These are phyloP conservation scores for Lactarius hengduanensis DNA, from an alignment of 768 basidiomycete genomes.

Conservation along the genomic window DNA sequence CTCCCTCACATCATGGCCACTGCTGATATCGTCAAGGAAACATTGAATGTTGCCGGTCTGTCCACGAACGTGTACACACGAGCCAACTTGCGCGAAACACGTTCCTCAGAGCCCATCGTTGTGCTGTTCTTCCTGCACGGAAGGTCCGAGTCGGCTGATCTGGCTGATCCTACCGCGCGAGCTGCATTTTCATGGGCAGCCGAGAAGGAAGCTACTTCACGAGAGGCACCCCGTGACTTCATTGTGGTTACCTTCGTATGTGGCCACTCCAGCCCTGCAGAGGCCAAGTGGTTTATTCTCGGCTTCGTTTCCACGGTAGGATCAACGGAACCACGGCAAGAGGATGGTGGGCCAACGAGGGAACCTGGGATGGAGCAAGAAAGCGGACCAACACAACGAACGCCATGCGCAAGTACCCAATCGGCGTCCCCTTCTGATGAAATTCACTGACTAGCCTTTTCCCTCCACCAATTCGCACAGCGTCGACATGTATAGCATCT, in stretches of 20 bases:
- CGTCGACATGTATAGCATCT: slow-evolving; percentile 50
- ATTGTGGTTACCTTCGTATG: slow-evolving; percentile 49
- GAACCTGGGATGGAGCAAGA: slow-evolving; percentile 41
- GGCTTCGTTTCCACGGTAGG: slow-evolving; percentile 34
- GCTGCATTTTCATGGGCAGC: slow-evolving; percentile 35
- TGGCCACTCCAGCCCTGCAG: background rate
- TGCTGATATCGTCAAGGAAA: slow-evolving; percentile 28
- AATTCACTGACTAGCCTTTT: slow-evolving; percentile 25
- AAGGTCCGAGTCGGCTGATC: slow-evolving; percentile 37
- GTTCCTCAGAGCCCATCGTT: slow-evolving; percentile 30
- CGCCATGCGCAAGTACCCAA: slow-evolving; percentile 41
- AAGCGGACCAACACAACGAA: slow-evolving; percentile 40
- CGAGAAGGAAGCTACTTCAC: slow-evolving; percentile 26
- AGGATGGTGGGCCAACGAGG: slow-evolving; percentile 38
- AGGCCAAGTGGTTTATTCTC: background rate
- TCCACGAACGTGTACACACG: slow-evolving; percentile 34
- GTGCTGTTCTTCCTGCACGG: slow-evolving; percentile 52
- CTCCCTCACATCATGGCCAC: background rate
- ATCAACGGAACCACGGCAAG: slow-evolving; percentile 54
- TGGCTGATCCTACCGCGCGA: slow-evolving; percentile 37
- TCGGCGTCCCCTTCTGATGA: background rate
- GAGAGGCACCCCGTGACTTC: slow-evolving; percentile 39
- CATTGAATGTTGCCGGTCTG: slow-evolving; percentile 34
- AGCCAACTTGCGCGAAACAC: slow-evolving; percentile 17
- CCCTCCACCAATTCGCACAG: slow-evolving; percentile 23